Conservation (phyloP, 192 early-diverging fungal genomes). For the Dispira simplex region DNA sequence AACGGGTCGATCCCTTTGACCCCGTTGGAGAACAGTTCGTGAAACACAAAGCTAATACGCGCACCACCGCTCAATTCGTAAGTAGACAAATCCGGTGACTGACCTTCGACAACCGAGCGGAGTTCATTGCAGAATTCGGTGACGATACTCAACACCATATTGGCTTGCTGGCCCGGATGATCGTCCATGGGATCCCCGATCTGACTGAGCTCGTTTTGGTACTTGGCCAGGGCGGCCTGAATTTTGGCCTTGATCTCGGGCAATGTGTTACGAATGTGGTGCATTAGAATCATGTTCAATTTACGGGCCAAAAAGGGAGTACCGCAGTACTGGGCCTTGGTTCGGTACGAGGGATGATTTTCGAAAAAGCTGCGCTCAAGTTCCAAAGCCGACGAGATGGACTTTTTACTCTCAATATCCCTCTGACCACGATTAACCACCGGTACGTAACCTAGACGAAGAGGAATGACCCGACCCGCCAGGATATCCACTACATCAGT, state of each 20-base stretch:
- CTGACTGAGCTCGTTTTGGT: slow-evolving; percentile 66
- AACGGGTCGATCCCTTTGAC: slow-evolving; percentile 94
- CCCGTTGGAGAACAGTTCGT: slow-evolving; percentile 87
- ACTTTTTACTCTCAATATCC: slow-evolving; percentile 90
- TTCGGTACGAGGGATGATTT: slow-evolving; percentile 83
- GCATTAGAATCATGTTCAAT: slow-evolving; percentile 98
- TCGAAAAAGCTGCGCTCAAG: slow-evolving; percentile 87
- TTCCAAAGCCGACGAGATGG: slow-evolving; percentile 78
- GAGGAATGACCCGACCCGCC: slow-evolving; percentile 90
- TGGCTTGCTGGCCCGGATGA: slow-evolving; percentile 59
- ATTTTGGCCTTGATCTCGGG: slow-evolving; percentile 99
- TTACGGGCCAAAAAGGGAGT: slow-evolving; percentile 96
- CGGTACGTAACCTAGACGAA: slow-evolving; percentile 94
- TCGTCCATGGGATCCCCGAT: slow-evolving; percentile 87
- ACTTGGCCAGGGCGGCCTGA: slow-evolving; percentile 64
- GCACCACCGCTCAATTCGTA: slow-evolving; percentile 96
- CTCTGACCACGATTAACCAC: slow-evolving; percentile 98
- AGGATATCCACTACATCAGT: slow-evolving; percentile 99
- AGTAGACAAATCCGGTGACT: slow-evolving; percentile 83
- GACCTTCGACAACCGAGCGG: slow-evolving; percentile 89
- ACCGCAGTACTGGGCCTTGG: slow-evolving; percentile 97
- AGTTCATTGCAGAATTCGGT: slow-evolving; percentile 99
- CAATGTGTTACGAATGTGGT: slow-evolving; percentile 95
- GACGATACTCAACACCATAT: slow-evolving; percentile 89
- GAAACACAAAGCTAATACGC: slow-evolving; percentile 97